These are phyloP conservation scores for Trypanosoma lewisi DNA, from an alignment of 208 protist species.

Conservation along the genomic window DNA sequence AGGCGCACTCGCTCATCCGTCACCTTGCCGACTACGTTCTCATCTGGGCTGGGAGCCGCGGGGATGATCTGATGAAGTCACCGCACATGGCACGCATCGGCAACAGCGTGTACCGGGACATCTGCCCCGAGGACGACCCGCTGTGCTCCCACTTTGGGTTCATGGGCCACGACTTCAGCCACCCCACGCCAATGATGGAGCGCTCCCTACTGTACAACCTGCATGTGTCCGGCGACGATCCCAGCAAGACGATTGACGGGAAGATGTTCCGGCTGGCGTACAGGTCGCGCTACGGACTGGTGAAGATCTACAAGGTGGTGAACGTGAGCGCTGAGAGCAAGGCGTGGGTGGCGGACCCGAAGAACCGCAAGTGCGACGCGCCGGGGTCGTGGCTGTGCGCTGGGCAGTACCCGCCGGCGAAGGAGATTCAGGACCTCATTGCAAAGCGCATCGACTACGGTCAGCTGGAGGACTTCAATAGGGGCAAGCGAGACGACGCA, in stretches of 20 bases:
- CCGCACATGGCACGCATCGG: slow-evolving; percentile 59
- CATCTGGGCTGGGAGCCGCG: slow-evolving; percentile 47
- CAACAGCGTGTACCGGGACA: slow-evolving; percentile 76
- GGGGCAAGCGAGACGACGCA: slow-evolving; percentile 28
- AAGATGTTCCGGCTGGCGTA: slow-evolving; percentile 85
- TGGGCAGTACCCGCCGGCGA: slow-evolving; percentile 73
- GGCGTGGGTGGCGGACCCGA: slow-evolving; percentile 54
- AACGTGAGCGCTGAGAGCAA: slow-evolving; percentile 72
- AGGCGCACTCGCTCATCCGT: slow-evolving; percentile 90
- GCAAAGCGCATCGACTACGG: slow-evolving; percentile 49
- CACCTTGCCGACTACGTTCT: slow-evolving; percentile 97
- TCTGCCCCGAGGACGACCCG: slow-evolving; percentile 66
- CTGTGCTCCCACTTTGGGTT: slow-evolving; percentile 54
- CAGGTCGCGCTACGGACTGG: slow-evolving; percentile 94
- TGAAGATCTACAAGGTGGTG: slow-evolving; percentile 97
- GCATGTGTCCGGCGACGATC: slow-evolving; percentile 16
- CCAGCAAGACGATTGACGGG: slow-evolving; percentile 12
- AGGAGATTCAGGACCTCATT: slow-evolving; percentile 65
- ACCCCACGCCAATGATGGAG: slow-evolving; percentile 48
- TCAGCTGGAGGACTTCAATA: slow-evolving; percentile 56
- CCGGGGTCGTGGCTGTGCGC: slow-evolving; percentile 65
- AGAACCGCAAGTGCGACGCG: slow-evolving; percentile 47
- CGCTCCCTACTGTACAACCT: slow-evolving; percentile 68
- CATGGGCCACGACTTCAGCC: slow-evolving; percentile 7
- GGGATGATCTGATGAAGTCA: slow-evolving; percentile 58